Percentiles rank a stretch among this genome's conserved stretches.
Evolutionary conservation across 2,329 filamentous ascomycete genomes (phyloP).

Genomic region (Aspergillus unguis): DNA sequence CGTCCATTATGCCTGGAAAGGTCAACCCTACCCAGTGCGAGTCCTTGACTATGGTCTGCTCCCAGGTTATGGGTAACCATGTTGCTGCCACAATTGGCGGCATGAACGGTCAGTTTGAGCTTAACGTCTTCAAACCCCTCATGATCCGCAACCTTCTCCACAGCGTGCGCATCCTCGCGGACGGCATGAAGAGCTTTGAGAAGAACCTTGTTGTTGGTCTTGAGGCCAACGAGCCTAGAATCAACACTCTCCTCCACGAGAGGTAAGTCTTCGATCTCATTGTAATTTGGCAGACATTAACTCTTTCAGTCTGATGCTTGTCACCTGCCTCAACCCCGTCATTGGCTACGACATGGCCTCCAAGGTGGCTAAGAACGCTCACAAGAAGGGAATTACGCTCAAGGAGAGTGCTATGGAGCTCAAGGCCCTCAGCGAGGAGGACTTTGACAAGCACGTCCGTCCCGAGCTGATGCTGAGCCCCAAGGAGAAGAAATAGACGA

Average conservation of each 20-base stretch:
- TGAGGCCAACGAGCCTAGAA: conserved; percentile 90
- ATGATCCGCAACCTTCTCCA: conserved; percentile 94
- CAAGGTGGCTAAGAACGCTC: conserved; percentile 96
- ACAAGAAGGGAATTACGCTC: conserved; percentile 94
- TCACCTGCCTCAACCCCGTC: conserved; percentile 95
- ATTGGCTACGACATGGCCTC: conserved; percentile 97
- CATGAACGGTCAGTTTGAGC: conserved; percentile 96
- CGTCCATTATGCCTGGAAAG: conserved; percentile 98
- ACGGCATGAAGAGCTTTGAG: conserved; percentile 94
- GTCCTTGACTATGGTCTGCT: conserved; percentile 94
- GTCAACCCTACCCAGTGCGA: conserved; percentile 99
- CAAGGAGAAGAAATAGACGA: conserved; percentile 59
- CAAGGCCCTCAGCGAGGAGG: conserved; percentile 78
- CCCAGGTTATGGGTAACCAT: conserved; percentile 97
- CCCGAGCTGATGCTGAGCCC: conserved; percentile 95
- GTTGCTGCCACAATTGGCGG: conserved; percentile 88
- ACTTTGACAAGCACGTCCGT: conserved; percentile 85
- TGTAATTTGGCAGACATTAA: conserved; percentile 17
- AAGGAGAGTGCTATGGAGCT: conserved; percentile 94
- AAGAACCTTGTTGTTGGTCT: conserved; percentile 86
- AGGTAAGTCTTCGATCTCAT: conserved; percentile 57
- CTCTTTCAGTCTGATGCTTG: conserved; percentile 77
- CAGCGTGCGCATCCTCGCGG: conserved; percentile 80
- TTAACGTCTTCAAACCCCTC: conserved; percentile 98
- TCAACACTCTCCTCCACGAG: conserved; percentile 85